Evolutionary conservation across 2,329 filamentous ascomycete species (phyloP), one percentile per base, ranked within the genome.

Genomic region (Hypomyces perniciosus): DNA sequence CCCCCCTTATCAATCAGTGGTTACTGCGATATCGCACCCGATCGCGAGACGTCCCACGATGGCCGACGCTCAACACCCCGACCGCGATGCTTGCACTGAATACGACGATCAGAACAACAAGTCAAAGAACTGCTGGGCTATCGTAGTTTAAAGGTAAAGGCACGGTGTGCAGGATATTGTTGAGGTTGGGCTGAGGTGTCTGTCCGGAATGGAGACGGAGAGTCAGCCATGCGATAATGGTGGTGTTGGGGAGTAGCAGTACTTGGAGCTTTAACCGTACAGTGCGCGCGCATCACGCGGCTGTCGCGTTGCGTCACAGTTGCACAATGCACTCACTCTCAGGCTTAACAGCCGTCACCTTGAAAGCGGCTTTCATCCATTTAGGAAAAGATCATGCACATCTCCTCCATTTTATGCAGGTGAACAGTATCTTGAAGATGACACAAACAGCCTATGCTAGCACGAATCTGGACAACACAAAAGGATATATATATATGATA

Each of bases 121-220:
- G 20, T 20, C 20, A 20, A 20, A 20, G 20, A 20, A 20, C 20
- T 20, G 20, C 20, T 20, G 20, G 20, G 20, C 20, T 20, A 20
- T 20, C 20, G 20, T 20, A 20, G 20, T 20, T 20, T 20, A 20
- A 20, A 20, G 20, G 44, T 27, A 46, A 43, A 41, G 41, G 26
- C 20, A 46, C 43, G 42, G 38, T 13, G 43, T 46, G 44, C 43
- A 35, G 12, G 33, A 12, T 26, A 28, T 42, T 52, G 40, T 48
- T 48, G 50, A 47, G 50, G 46, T 51, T 46, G 48, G 48, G 48
- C 48, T 44, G 48, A 50, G 48, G n/a, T 38, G 48, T 50, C 48
- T 49, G 37, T 8, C 42, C 48, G 40, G 46, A 43, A 20, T 20
- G 20, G 43, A 35, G 42, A 20, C 20, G 20, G 20, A 20, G 20